A percentile compares a stretch with the other conserved stretches of the same genome.
Evolutionary conservation across 2,329 filamentous ascomycete genomes (phyloP).

Genomic region (Diaporthe vexans): DNA sequence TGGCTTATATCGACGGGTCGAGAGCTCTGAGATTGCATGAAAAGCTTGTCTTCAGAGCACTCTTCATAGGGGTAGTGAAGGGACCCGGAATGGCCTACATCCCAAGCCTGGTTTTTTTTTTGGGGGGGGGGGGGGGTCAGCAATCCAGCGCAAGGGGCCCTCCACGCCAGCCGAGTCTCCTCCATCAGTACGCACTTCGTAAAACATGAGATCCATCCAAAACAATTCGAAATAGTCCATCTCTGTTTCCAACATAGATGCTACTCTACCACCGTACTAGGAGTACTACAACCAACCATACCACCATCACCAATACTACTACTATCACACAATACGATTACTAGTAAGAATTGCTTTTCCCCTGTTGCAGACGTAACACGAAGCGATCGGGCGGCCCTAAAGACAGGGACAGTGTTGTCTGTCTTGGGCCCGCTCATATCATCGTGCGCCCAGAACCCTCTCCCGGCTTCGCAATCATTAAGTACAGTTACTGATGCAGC

Average conservation of each 20-base stretch:
- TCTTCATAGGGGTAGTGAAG: neutral
- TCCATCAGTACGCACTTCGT: neutral
- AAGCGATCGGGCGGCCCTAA: neutral
- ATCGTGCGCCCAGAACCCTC: neutral
- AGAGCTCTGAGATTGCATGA: neutral
- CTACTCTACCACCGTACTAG: neutral
- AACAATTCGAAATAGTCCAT: neutral
- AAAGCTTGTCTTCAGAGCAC: neutral
- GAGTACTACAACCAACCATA: neutral
- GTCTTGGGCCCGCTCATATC: neutral
- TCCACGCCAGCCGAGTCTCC: neutral
- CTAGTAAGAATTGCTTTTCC: conserved; percentile 17
- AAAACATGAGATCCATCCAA: neutral
- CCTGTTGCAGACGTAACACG: conserved; percentile 21
- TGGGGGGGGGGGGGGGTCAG: no score
- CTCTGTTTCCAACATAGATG: conserved; percentile 1
- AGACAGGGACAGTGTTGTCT: neutral
- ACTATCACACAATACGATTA: conserved; percentile 35
- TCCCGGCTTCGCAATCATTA: conserved; percentile 17
- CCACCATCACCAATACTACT: neutral
- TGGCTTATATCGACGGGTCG: neutral
- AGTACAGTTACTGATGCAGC: conserved; percentile 15
- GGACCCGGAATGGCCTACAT: neutral
- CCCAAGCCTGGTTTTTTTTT: no score
- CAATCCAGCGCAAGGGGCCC: no score